Percentiles rank a stretch among this genome's conserved stretches.
These are phyloP conservation scores for Wickerhamomyces hampshirensis DNA, from an alignment of 805 yeast genomes.

Conservation along the genomic window DNA sequence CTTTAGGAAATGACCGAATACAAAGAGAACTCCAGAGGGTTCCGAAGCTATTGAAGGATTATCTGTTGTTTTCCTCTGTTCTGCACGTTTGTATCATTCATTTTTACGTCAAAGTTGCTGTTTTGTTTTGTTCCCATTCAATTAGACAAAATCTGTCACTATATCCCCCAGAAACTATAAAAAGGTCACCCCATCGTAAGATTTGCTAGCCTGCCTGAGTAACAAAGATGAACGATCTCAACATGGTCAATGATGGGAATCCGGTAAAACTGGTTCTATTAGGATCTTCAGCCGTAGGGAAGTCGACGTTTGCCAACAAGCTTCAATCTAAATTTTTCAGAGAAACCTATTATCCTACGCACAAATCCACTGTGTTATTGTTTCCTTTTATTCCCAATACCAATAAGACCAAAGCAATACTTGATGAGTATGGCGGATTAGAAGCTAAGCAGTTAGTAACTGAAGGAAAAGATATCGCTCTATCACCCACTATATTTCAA, in stretches of 20 bases:
- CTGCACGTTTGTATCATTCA: no score
- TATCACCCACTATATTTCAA: conserved; percentile 36
- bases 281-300: conserved; percentile 58
- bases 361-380: conserved; percentile 52
- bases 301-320: conserved; percentile 51
- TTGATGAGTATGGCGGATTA: conserved; percentile 43
- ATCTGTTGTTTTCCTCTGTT: no score
- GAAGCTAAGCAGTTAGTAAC: conserved; percentile 33
- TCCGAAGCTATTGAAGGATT: no score
- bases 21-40: no score
- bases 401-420: conserved; percentile 33
- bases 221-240: background rate
- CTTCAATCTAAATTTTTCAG: conserved; percentile 44
- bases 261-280: conserved; percentile 57
- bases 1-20: no score
- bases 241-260: conserved; percentile 14
- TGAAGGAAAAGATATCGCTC: conserved; percentile 23
- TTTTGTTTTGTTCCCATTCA: no score
- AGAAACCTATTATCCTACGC: conserved; percentile 75
- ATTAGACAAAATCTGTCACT: no score
- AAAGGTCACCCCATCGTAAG: no score
- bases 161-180: no score
- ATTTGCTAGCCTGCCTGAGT: background rate
- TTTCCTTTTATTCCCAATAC: conserved; percentile 47
- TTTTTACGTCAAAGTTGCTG: no score